A percentile compares a stretch with the other conserved stretches of the same genome.
Evolutionary conservation across 352 stramenopile species (phyloP).

Genomic region (Phytophthora constricta): DNA sequence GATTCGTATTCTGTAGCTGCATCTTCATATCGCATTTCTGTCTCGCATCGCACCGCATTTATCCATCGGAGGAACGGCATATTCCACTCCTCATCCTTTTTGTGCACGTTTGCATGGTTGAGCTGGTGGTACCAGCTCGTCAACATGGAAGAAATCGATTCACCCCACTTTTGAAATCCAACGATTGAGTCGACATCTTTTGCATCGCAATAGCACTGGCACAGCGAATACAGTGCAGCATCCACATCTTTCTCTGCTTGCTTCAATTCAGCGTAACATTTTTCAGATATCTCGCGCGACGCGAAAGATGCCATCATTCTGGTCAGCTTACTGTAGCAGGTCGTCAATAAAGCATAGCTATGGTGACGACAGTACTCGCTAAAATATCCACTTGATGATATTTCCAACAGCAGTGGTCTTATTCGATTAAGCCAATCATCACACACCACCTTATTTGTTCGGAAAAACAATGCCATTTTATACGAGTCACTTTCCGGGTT

Average conservation of each 20-base stretch:
- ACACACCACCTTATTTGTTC: conserved; percentile 70
- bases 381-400: conserved; percentile 36
- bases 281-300: conserved; percentile 17
- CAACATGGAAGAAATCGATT: conserved; percentile 39
- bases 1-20: conserved; percentile 53
- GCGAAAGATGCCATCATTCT: conserved; percentile 32
- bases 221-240: conserved; percentile 51
- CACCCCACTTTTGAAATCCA: conserved; percentile 53
- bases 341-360: conserved; percentile 45
- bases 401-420: conserved; percentile 54
- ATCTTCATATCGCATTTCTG: conserved; percentile 76
- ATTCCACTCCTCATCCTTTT: conserved; percentile 20
- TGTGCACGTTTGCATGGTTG: conserved; percentile 18
- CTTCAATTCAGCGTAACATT: conserved; percentile 35
- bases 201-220: conserved; percentile 46
- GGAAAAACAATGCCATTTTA: conserved; percentile 63
- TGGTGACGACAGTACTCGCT: conserved; percentile 54
- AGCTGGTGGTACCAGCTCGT: conserved; percentile 24
- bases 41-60: conserved; percentile 43
- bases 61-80: conserved; percentile 51
- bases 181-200: conserved; percentile 65
- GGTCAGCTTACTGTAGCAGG: conserved; percentile 46
- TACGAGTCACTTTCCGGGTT: conserved; percentile 52
- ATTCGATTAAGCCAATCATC: conserved; percentile 77
- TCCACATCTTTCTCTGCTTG: conserved; percentile 53